A percentile compares a stretch with the other conserved stretches of the same genome.
phyloP scores from a whole-genome alignment of 2,329 filamentous ascomycete genomes.

The Fusarium devonianum region DNA sequence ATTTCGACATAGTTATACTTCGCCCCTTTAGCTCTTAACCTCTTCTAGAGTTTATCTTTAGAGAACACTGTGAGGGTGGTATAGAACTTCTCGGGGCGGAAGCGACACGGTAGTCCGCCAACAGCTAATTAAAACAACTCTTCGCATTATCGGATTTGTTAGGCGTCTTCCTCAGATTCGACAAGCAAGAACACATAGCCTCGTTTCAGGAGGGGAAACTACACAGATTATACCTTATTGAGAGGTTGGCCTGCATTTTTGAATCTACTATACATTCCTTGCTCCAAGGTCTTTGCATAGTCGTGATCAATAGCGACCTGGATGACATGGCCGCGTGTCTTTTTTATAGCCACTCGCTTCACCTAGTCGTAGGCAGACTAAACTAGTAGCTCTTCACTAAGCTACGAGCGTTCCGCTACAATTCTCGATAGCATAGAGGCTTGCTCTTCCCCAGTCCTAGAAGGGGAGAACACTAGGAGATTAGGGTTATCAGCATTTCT shows the following conservation, averaged over 20 bases:
- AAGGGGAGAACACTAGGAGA: too few species aligned
- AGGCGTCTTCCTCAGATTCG: not conserved
- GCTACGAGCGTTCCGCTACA: too few species aligned
- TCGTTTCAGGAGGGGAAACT: not conserved
- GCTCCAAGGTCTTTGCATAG: not conserved
- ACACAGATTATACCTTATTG: not conserved
- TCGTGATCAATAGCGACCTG: not conserved
- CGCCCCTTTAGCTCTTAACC: not conserved
- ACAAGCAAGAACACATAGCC: not conserved
- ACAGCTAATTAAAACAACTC: not conserved
- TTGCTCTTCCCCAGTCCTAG: too few species aligned
- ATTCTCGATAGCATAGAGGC: too few species aligned
- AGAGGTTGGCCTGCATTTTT: not conserved
- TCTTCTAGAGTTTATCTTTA: not conserved
- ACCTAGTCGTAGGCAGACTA: too few species aligned
- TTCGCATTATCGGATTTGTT: not conserved
- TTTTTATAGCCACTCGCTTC: too few species aligned
- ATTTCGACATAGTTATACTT: not conserved
- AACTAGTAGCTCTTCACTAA: too few species aligned
- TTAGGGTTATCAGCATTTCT: too few species aligned
- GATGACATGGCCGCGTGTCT: not conserved
- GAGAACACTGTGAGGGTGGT: not conserved
- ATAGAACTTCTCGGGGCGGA: not conserved
- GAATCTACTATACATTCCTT: not conserved
- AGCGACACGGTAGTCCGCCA: not conserved